Base-by-base conservation (phyloP, 2,329 filamentous ascomycete genomes). In the Penicillium concentricum region DNA sequence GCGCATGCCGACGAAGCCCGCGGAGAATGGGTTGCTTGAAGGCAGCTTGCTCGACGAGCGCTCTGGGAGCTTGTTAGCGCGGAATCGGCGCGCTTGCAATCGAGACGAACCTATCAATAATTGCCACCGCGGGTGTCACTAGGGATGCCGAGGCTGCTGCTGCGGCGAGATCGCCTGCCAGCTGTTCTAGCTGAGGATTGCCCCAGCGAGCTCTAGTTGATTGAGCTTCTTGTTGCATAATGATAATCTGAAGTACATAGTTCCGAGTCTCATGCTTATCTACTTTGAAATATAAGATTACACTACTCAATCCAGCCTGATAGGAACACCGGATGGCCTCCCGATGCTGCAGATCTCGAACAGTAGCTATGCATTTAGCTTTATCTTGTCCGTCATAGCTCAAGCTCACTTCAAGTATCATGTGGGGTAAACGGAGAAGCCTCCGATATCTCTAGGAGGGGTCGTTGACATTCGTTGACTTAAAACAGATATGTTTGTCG, bases 91-190 rank as follows among this genome's bases (percentile, higher is more conserved):
- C 6, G 13, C 28, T 50, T 37, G n/a, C 16, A 13, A 22, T 35
- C 13, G 16, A 38, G 3, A 57, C 56, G 20, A 34, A 69, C 69
- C 69, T 61, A 34, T 70, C 69, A 32, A 71, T 69, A 24, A 69
- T 63, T 6, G 68, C 64, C 7, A 69, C 65, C 8, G 65, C 58
- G 6, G 69, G 67, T 13, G 68, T 60, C 0, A 71, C 62, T 20
- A 69, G 22, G 5, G 61, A 65, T 3, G 69, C 68, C 7, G 68
- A 69, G 18, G 61, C 43, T 16, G 61, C 51, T 12, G 67, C 68
- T 5, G 69, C 68, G 1, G 59, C 56, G 0, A 69, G n/a, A 48
- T 71, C 69, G 16, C 64, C 68, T 4, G 57, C 57, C 10, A 70
- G 46, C 13, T 58, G 60, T 44, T 52, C 48, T 16, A 57, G 34